A percentile compares a stretch with the other conserved stretches of the same genome.
Conservation (phyloP, 495 filamentous ascomycete genomes). For the Mytilinidion resinicola region DNA sequence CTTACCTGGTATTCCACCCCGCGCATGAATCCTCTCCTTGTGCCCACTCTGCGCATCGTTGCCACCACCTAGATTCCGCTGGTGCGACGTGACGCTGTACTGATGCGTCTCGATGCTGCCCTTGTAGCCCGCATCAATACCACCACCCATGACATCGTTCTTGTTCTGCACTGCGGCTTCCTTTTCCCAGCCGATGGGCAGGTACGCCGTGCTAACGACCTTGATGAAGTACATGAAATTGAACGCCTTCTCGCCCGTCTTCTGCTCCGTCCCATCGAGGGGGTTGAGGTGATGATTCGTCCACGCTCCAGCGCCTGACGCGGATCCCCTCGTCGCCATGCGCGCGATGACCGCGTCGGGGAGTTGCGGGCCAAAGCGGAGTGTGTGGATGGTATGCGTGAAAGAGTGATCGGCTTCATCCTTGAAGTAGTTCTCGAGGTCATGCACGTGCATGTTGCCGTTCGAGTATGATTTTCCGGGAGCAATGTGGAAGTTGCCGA, state of each 20-base stretch:
- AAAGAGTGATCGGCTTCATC: constrained; percentile 69
- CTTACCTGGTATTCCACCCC: constrained; percentile 79
- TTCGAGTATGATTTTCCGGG: constrained; percentile 90
- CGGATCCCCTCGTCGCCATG: constrained; percentile 46
- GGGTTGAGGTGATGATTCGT: constrained; percentile 89
- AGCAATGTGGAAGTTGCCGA: constrained; percentile 98
- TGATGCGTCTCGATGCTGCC: constrained; percentile 95
- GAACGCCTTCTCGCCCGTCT: constrained; percentile 71
- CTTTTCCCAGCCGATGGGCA: constrained; percentile 77
- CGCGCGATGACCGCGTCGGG: constrained; percentile 65
- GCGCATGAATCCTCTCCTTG: constrained; percentile 78
- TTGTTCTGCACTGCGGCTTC: constrained; percentile 16
- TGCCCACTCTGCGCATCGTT: constrained; percentile 79
- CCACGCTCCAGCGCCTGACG: constrained; percentile 47
- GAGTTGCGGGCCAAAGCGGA: constrained; percentile 90
- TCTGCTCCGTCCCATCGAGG: constrained; percentile 74
- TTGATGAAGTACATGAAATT: constrained; percentile 99
- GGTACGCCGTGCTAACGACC: constrained; percentile 89
- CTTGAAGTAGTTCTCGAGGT: constrained; percentile 87
- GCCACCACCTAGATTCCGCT: constrained; percentile 75
- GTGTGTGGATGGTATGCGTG: constrained; percentile 79
- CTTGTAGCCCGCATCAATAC: constrained; percentile 55
- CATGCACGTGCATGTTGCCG: constrained; percentile 94
- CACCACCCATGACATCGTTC: constrained; percentile 42
- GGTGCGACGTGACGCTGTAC: constrained; percentile 94